A percentile compares a stretch with the other conserved stretches of the same genome.
Conservation (phyloP, 2,329 filamentous ascomycete species). For the Paecilomyces dactylethromorphus region DNA sequence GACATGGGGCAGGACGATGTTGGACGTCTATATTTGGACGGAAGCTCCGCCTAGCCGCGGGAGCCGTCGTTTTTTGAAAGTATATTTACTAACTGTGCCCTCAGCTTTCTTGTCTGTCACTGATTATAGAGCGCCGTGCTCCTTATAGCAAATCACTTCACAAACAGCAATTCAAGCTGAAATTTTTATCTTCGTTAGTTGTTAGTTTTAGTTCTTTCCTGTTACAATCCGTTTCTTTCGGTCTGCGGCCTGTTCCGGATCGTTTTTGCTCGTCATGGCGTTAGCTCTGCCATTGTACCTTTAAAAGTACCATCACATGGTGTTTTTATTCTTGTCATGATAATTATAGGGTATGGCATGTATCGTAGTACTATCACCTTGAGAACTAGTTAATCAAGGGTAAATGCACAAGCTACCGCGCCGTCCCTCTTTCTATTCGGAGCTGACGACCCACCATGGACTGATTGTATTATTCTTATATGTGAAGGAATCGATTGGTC, state of each 20-base stretch:
- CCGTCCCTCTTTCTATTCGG: too few relatives aligned
- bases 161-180: background rate
- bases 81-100: background rate
- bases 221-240: background rate
- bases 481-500: too few relatives aligned
- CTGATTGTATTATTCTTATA: too few relatives aligned
- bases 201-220: background rate
- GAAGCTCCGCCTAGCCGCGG: conserved; percentile 14
- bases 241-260: background rate
- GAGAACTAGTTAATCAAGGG: background rate
- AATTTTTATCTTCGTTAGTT: background rate
- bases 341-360: background rate
- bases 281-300: background rate
- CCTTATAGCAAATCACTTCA: background rate
- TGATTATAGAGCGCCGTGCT: conserved; percentile 3
- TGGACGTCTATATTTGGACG: conserved; percentile 24
- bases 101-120: background rate
- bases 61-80: background rate
- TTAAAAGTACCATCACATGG: background rate
- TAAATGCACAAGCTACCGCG: background rate
- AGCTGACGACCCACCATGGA: too few relatives aligned
- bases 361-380: background rate
- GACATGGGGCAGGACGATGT: conserved; percentile 28
- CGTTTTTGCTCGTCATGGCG: background rate
- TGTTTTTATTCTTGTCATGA: background rate